Conservation (phyloP, 306 rosid genomes). For the Abrus precatorius region DNA sequence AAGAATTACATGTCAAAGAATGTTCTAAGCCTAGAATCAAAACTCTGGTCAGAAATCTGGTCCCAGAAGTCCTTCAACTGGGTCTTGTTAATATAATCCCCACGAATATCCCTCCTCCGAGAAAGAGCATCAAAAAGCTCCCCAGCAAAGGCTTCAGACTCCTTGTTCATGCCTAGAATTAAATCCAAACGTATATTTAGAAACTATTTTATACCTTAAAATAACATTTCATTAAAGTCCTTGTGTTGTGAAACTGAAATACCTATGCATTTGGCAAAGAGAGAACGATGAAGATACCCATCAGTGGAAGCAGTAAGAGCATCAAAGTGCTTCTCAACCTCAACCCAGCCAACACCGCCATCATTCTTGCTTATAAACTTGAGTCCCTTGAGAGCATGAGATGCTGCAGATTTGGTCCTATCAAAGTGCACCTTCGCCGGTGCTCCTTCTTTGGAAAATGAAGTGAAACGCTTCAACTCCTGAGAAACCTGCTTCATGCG, state of each 20-base stretch:
- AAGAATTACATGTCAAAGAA: constrained; percentile 76
- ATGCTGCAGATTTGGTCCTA: constrained; percentile 58
- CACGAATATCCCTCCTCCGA: constrained; percentile 56
- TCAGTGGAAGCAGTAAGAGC: constrained; percentile 52
- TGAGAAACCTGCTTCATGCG: constrained; percentile 62
- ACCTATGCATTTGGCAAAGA: constrained; percentile 73
- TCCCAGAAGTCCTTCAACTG: constrained; percentile 77
- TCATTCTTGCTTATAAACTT: constrained; percentile 57
- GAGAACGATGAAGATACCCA: constrained; percentile 62
- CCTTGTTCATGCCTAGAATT: constrained; percentile 71
- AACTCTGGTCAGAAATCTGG: constrained; percentile 75
- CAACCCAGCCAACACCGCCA: constrained; percentile 57
- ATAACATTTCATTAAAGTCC: too few species aligned
- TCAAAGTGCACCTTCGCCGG: constrained; percentile 46
- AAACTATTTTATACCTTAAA: not conserved
- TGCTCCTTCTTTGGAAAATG: constrained; percentile 44
- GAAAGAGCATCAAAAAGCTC: constrained; percentile 71
- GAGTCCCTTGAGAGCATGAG: constrained; percentile 61
- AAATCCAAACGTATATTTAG: constrained; percentile 24
- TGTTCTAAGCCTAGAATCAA: constrained; percentile 72
- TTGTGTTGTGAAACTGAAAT: not conserved
- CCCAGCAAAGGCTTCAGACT: constrained; percentile 68
- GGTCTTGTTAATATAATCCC: constrained; percentile 60
- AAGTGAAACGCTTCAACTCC: constrained; percentile 60
- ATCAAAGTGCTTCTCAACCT: constrained; percentile 63